Percentiles rank a stretch among this genome's conserved stretches.
These are phyloP conservation scores for Paraphoma chrysanthemicola DNA, from an alignment of 2,329 filamentous ascomycete genomes.

Conservation along the genomic window DNA sequence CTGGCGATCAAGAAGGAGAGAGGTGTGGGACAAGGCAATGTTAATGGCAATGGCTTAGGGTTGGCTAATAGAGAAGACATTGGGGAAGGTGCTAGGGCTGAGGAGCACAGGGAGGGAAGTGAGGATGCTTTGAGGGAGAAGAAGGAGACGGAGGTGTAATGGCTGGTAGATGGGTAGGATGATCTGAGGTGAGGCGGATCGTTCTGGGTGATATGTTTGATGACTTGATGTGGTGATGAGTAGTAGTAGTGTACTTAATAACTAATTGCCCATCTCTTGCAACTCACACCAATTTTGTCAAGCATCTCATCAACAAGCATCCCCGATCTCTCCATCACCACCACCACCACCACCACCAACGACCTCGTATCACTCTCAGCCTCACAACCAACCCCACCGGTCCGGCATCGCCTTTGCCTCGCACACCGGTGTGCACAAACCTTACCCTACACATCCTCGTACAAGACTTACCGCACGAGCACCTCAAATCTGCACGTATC, in stretches of 20 bases:
- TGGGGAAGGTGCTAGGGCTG: constrained; percentile 1
- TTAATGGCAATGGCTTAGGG: not conserved
- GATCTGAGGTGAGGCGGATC: constrained; percentile 4
- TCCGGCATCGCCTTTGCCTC: too few relatives aligned
- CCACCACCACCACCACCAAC: too few relatives aligned
- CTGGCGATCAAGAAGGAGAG: constrained; percentile 16
- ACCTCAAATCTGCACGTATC: too few relatives aligned
- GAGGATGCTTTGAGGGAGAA: constrained; percentile 13
- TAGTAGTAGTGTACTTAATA: not conserved
- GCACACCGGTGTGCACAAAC: too few relatives aligned
- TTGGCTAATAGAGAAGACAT: not conserved
- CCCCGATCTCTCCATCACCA: too few relatives aligned
- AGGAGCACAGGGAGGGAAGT: constrained; percentile 8
- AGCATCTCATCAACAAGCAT: too few relatives aligned
- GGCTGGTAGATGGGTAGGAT: not conserved
- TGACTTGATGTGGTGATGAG: not conserved
- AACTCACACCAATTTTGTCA: too few relatives aligned
- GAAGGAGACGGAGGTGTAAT: constrained; percentile 4
- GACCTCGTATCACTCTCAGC: too few relatives aligned
- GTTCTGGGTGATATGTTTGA: not conserved
- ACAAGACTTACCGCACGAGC: too few relatives aligned
- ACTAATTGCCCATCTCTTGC: not conserved
- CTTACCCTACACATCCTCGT: too few relatives aligned
- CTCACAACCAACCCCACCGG: too few relatives aligned
- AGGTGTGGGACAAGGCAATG: not conserved